These are phyloP conservation scores for Purshia tridentata DNA, from an alignment of 306 rosid genomes.

Conservation along the genomic window DNA sequence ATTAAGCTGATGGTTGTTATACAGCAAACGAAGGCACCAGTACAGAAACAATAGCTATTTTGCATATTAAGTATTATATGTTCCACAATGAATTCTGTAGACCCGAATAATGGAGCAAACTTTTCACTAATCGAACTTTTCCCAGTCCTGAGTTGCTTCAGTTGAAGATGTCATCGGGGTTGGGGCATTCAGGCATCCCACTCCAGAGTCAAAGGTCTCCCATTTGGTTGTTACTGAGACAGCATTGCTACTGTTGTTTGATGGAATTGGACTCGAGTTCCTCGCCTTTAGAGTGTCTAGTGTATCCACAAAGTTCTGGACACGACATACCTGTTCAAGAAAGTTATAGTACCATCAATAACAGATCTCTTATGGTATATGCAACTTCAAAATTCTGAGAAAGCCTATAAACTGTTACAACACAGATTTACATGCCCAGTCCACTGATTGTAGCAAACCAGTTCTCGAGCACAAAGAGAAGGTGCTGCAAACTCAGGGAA, in stretches of 20 bases:
- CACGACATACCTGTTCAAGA: conserved; percentile 63
- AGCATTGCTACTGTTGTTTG: conserved; percentile 41
- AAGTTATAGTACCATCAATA: conserved; percentile 12
- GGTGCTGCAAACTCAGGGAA: neutral
- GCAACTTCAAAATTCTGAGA: neutral
- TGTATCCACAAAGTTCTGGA: conserved; percentile 67
- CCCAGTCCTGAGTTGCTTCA: conserved; percentile 49
- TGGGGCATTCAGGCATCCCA: conserved; percentile 64
- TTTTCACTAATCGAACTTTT: conserved; percentile 43
- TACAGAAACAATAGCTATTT: conserved; percentile 18
- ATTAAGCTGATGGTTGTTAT: conserved; percentile 1
- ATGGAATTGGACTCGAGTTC: conserved; percentile 45
- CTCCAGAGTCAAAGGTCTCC: conserved; percentile 68
- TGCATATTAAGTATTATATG: conserved; percentile 20
- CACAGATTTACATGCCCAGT: neutral
- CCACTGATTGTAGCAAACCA: neutral
- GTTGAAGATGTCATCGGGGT: conserved; percentile 47
- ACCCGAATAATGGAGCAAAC: conserved; percentile 5
- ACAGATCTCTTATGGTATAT: neutral
- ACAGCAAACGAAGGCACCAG: conserved; percentile 16
- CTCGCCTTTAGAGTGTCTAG: conserved; percentile 59
- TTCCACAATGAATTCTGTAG: conserved; percentile 1
- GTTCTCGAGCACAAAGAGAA: neutral
- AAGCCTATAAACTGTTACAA: neutral
- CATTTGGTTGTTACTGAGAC: conserved; percentile 61